Percentiles rank a stretch among this genome's conserved stretches.
Conservation (phyloP, 176 grass and related monocot genomes). For the Carex littledalei region DNA sequence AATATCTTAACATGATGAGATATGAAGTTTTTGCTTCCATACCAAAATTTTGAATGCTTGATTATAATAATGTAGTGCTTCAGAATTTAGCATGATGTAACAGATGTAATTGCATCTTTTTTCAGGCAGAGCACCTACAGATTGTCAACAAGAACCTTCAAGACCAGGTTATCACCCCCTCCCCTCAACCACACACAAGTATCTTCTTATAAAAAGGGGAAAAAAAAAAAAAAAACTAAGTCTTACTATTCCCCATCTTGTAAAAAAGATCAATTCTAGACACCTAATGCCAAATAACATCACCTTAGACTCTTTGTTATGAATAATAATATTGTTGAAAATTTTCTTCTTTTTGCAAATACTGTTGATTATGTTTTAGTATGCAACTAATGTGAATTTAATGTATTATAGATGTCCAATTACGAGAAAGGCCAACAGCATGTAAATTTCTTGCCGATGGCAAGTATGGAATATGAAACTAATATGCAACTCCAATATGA, state of each 20-base stretch:
- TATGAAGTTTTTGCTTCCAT: neutral
- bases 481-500: slow-evolving; percentile 49
- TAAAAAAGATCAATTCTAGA: neutral
- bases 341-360: neutral
- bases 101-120: neutral
- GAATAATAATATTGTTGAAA: neutral
- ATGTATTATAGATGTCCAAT: slow-evolving; percentile 38
- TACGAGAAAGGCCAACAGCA: slow-evolving; percentile 67
- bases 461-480: slow-evolving; percentile 47
- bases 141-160: slow-evolving; percentile 57
- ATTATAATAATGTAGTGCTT: neutral
- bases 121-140: slow-evolving; percentile 65
- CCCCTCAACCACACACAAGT: neutral
- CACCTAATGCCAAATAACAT: neutral
- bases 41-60: neutral
- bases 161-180: slow-evolving; percentile 35
- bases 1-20: neutral
- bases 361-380: neutral
- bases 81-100: neutral
- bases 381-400: neutral
- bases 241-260: neutral
- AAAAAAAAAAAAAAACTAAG: neutral
- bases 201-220: no score
- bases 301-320: neutral
- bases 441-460: slow-evolving; percentile 55